Conservation (phyloP, 2,329 filamentous ascomycete genomes). For the Diatrype stigma region DNA sequence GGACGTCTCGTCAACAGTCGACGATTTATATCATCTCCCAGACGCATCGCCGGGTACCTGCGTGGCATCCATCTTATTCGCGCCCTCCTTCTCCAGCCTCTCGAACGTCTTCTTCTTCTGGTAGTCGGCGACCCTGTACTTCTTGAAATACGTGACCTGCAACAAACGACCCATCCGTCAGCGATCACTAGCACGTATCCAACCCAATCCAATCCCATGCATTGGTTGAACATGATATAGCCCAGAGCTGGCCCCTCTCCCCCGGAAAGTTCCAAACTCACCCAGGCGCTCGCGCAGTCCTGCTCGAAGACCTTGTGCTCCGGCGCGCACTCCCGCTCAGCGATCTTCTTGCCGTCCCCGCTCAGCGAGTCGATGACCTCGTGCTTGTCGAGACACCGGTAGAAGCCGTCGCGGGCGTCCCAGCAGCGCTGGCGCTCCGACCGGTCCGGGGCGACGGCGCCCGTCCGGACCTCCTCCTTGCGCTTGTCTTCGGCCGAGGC, state of each 20-base stretch:
- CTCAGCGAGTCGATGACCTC: constrained; percentile 71
- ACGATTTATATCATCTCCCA: neutral
- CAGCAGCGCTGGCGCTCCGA: constrained; percentile 81
- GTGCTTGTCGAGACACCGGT: constrained; percentile 78
- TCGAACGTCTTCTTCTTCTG: constrained; percentile 78
- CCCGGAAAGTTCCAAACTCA: constrained; percentile 44
- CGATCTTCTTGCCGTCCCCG: constrained; percentile 48
- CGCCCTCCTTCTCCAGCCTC: constrained; percentile 69
- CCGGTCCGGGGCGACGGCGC: constrained; percentile 74
- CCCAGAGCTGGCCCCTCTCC: too few relatives aligned
- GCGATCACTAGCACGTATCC: too few relatives aligned
- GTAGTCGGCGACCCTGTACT: constrained; percentile 87
- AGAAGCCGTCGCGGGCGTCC: constrained; percentile 84
- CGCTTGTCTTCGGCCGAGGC: constrained; percentile 40
- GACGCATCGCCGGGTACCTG: neutral
- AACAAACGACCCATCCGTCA: too few relatives aligned
- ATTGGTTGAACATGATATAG: too few relatives aligned
- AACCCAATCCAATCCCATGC: too few relatives aligned
- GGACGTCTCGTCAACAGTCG: too few relatives aligned
- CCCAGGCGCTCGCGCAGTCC: constrained; percentile 89
- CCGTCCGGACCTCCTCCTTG: constrained; percentile 51
- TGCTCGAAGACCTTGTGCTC: constrained; percentile 68
- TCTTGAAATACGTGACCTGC: constrained; percentile 96
- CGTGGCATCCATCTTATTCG: constrained; percentile 50
- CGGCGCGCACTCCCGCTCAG: constrained; percentile 51